Percentiles rank a stretch among this genome's conserved stretches.
Conservation (phyloP, 371 early-diverging fungal genomes). For the Mortierella sp. region DNA sequence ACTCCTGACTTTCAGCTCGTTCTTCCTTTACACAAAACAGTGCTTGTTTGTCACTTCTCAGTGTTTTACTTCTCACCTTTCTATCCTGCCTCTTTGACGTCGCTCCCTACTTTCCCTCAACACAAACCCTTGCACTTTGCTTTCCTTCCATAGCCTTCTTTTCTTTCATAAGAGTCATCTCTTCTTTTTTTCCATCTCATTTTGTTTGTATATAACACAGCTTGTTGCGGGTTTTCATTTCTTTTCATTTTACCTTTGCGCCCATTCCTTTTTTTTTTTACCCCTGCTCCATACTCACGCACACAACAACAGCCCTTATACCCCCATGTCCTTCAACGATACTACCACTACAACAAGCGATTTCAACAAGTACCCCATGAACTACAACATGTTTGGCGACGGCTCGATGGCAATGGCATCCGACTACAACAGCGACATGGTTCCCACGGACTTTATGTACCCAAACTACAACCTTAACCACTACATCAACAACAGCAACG, state of each 20-base stretch:
- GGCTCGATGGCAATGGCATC: not conserved
- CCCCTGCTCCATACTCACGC: slow-evolving; percentile 7
- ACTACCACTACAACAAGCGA: slow-evolving; percentile 3
- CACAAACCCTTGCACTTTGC: not conserved
- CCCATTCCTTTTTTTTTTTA: slow-evolving; percentile 1
- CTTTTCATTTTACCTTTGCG: not conserved
- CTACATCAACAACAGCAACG: not conserved
- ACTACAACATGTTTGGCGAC: slow-evolving; percentile 3
- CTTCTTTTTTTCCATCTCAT: slow-evolving; percentile 3
- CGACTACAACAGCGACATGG: not conserved
- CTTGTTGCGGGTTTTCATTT: not conserved
- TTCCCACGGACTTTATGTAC: not conserved
- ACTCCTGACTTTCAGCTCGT: not conserved
- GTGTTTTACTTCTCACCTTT: not conserved
- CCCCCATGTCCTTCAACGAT: slow-evolving; percentile 16
- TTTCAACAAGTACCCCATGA: slow-evolving; percentile 17
- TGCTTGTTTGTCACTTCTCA: not conserved
- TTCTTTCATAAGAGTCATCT: slow-evolving; percentile 1
- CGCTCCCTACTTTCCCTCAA: not conserved
- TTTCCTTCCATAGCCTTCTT: not conserved
- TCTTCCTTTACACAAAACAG: not conserved
- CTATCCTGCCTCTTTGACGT: slow-evolving; percentile 1
- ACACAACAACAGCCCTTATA: slow-evolving; percentile 5
- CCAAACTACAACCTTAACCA: slow-evolving; percentile 14
- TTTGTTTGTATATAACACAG: slow-evolving; percentile 12